phyloP scores from a whole-genome alignment of 2,329 filamentous ascomycete genomes.

The Penicillium fuscoglaucum region DNA sequence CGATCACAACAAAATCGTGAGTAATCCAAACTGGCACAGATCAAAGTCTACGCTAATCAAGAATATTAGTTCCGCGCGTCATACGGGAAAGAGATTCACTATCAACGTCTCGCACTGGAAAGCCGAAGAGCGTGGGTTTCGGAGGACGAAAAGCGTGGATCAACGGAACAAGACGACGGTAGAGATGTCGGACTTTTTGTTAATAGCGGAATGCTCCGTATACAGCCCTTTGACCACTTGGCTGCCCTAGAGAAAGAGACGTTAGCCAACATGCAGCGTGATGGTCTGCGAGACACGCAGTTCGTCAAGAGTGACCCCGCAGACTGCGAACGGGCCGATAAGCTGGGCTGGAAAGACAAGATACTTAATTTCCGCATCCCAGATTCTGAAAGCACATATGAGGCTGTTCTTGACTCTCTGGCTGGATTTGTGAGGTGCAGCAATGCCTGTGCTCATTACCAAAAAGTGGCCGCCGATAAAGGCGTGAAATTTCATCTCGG shows the following conservation, averaged over 20 bases:
- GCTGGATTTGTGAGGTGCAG: slow-evolving; percentile 21
- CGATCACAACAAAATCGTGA: slow-evolving; percentile 22
- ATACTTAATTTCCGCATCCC: slow-evolving; percentile 18
- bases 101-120: slow-evolving; percentile 21
- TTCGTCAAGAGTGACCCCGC: slow-evolving; percentile 18
- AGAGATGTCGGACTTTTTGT: slow-evolving; percentile 16
- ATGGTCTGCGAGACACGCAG: slow-evolving; percentile 17
- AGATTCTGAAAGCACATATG: slow-evolving; percentile 7
- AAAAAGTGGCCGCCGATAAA: slow-evolving; percentile 21
- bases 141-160: slow-evolving; percentile 17
- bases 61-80: slow-evolving; percentile 18
- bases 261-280: slow-evolving; percentile 19
- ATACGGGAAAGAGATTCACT: slow-evolving; percentile 19
- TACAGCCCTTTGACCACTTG: slow-evolving; percentile 17
- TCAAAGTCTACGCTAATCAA: neutral
- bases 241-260: slow-evolving; percentile 18
- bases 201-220: slow-evolving; percentile 20
- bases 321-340: slow-evolving; percentile 15
- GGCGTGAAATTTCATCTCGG: slow-evolving; percentile 32
- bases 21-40: neutral
- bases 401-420: slow-evolving; percentile 16
- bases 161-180: slow-evolving; percentile 3
- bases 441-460: slow-evolving; percentile 18
- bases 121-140: slow-evolving; percentile 13
- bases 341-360: slow-evolving; percentile 18